Evolutionary conservation across 257 asterid species (phyloP).

Genomic region (Penstemon eatonii): DNA sequence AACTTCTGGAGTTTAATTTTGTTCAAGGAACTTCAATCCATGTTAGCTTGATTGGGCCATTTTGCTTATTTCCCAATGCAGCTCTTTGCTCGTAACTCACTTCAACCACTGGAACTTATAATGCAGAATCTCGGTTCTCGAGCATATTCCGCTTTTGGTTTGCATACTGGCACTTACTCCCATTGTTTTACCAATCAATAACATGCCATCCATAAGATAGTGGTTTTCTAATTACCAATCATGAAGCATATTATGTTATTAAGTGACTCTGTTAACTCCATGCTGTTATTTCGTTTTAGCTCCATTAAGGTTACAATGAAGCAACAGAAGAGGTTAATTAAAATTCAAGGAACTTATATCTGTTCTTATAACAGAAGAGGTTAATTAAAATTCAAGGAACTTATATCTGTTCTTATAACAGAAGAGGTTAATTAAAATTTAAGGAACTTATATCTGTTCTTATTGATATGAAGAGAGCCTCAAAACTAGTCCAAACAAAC

Average conservation of each 20-base stretch:
- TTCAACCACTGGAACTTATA: not conserved
- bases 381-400: not conserved
- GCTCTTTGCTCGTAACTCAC: conserved; percentile 7
- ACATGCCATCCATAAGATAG: conserved; percentile 2
- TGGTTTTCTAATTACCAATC: conserved; percentile 2
- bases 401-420: not conserved
- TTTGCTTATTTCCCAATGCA: conserved; percentile 2
- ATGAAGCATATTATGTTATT: not conserved
- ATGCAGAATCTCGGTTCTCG: not conserved
- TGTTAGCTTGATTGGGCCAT: not conserved
- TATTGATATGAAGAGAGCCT: not conserved
- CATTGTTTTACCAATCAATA: not conserved
- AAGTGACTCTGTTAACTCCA: not conserved
- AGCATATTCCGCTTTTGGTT: conserved; percentile 1
- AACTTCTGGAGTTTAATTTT: not conserved
- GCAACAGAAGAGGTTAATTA: not conserved
- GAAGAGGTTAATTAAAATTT: not conserved
- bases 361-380: not conserved
- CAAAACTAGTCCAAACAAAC: not conserved
- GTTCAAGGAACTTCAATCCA: not conserved
- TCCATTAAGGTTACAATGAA: not conserved
- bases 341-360: not conserved
- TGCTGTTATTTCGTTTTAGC: not conserved
- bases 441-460: not conserved
- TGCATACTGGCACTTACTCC: not conserved